phyloP scores from a whole-genome alignment of 164 flowering plant genomes.

The Kalanchoe fedtschenkoi region DNA sequence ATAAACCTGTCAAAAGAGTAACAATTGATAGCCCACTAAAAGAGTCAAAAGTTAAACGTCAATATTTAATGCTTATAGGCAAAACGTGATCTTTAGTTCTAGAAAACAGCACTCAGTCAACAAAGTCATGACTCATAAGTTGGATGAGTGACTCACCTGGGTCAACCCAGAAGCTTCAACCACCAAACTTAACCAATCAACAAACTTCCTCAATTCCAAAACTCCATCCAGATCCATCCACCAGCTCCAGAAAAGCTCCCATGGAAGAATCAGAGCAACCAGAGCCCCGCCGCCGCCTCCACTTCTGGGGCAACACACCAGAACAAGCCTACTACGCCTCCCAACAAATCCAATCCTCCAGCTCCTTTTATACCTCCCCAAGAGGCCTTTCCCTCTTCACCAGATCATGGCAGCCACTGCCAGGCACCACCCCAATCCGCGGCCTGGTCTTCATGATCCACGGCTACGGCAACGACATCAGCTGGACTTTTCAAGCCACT shows the following conservation, averaged over 20 bases:
- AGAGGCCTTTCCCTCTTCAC: slow-evolving; percentile 76
- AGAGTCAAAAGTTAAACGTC: background rate
- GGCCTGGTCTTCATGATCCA: slow-evolving; percentile 78
- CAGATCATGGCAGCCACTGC: slow-evolving; percentile 63
- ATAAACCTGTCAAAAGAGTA: too few relatives aligned
- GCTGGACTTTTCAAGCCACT: slow-evolving; percentile 83
- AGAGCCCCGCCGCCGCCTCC: slow-evolving; percentile 10
- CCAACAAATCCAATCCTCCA: slow-evolving; percentile 37
- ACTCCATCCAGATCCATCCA: background rate
- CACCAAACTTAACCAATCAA: background rate
- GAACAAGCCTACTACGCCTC: slow-evolving; percentile 55
- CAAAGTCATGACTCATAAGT: background rate
- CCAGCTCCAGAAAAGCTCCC: background rate
- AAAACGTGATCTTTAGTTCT: background rate
- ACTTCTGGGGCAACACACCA: slow-evolving; percentile 69
- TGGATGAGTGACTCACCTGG: slow-evolving; percentile 1
- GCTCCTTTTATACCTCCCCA: slow-evolving; percentile 57
- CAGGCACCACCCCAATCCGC: slow-evolving; percentile 29
- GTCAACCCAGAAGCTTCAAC: slow-evolving; percentile 1
- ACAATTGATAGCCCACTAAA: background rate
- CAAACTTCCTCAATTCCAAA: background rate
- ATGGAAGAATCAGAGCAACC: slow-evolving; percentile 13
- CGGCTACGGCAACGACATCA: slow-evolving; percentile 86
- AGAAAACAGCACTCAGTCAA: background rate
- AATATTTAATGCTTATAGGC: background rate